Percentiles rank a stretch among this genome's conserved stretches.
These are phyloP conservation scores for Aspergillus olivimuriae DNA, from an alignment of 495 filamentous ascomycete genomes.

Conservation along the genomic window DNA sequence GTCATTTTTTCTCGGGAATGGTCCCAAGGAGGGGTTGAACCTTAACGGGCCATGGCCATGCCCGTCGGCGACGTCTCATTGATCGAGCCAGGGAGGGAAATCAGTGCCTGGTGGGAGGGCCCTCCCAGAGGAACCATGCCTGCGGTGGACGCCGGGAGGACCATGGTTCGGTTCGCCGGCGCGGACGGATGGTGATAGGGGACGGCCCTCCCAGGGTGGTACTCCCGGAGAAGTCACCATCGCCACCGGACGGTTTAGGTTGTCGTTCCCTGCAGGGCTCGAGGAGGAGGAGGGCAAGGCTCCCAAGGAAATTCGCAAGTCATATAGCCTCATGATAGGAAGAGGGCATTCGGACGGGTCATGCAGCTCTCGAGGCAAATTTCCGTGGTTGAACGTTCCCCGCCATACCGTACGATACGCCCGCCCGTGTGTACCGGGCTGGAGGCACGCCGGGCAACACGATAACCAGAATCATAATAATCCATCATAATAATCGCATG, in stretches of 20 bases:
- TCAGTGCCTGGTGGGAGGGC: background rate
- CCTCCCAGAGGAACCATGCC: background rate
- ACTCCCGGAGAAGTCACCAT: too few relatives aligned
- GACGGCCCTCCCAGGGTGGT: too few relatives aligned
- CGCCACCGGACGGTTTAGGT: too few relatives aligned
- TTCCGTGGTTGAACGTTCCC: background rate
- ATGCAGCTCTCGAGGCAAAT: background rate
- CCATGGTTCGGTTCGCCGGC: background rate
- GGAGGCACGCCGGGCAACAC: slow-evolving; percentile 1
- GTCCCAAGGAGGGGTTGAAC: background rate
- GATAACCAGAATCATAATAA: background rate
- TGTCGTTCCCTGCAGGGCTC: too few relatives aligned
- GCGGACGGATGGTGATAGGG: too few relatives aligned
- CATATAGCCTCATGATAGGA: background rate
- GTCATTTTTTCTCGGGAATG: background rate
- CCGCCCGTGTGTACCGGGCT: slow-evolving; percentile 10
- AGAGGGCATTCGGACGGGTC: background rate
- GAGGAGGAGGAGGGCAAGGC: background rate
- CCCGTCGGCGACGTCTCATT: background rate
- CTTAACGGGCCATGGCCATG: background rate
- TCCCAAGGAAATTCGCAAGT: background rate
- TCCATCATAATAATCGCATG: background rate
- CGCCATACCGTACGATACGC: slow-evolving; percentile 17
- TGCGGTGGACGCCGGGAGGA: background rate
- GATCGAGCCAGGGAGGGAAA: background rate